Evolutionary conservation across 139 green algal genomes (phyloP).

Genomic region (Pseudopediastrum boryanum): DNA sequence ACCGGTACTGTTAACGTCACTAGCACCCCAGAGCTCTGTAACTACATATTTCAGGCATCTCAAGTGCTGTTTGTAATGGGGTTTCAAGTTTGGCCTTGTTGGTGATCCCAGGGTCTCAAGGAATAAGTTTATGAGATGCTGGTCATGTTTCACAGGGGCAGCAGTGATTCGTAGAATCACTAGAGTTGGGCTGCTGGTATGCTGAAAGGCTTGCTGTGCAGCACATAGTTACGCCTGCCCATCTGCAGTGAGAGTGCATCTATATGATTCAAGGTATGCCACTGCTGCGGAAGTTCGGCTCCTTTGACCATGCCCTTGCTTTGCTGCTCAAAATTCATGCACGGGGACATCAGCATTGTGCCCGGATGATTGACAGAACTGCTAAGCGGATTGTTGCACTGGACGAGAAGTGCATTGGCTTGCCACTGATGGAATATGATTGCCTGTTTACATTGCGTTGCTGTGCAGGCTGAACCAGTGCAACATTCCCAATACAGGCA

Average conservation of each 20-base stretch:
- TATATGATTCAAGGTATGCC: too few relatives aligned
- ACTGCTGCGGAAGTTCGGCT: background rate
- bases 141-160: background rate
- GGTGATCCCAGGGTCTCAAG: background rate
- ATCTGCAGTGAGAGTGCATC: too few relatives aligned
- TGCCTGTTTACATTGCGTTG: background rate
- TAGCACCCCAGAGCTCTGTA: too few relatives aligned
- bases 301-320: background rate
- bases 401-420: background rate
- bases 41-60: too few relatives aligned
- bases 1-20: too few relatives aligned
- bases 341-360: background rate
- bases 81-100: background rate
- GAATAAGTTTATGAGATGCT: background rate
- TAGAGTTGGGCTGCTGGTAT: too few relatives aligned
- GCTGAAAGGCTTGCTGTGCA: too few relatives aligned
- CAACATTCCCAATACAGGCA: conserved; percentile 18
- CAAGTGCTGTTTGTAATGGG: background rate
- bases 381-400: background rate
- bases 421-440: background rate
- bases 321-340: background rate
- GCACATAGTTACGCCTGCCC: too few relatives aligned
- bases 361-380: background rate
- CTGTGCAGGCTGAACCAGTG: conserved; percentile 14
- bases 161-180: too few relatives aligned